Percentiles rank a stretch among this genome's conserved stretches.
phyloP scores from a whole-genome alignment of 2,329 filamentous ascomycete genomes.

The Colletotrichum ledebouriae region DNA sequence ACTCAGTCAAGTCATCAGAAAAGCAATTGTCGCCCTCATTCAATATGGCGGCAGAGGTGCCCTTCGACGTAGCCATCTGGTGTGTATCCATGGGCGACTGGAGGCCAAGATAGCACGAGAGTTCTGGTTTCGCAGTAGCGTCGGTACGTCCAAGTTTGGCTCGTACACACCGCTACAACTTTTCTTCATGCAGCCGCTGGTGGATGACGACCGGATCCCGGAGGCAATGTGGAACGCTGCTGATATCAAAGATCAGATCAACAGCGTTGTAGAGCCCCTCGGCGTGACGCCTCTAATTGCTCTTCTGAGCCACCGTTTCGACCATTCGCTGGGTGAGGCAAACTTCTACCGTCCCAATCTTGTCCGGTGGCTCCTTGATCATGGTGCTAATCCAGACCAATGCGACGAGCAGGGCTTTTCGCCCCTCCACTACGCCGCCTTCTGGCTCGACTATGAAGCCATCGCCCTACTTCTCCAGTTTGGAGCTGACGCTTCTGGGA shows the following conservation, averaged over 20 bases:
- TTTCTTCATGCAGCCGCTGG: slow-evolving; percentile 28
- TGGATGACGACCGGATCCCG: slow-evolving; percentile 24
- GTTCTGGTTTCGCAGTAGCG: background rate
- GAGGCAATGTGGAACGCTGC: slow-evolving; percentile 16
- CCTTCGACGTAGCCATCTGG: background rate
- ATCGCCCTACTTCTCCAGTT: slow-evolving; percentile 15
- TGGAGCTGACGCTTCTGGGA: background rate
- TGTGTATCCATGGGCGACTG: background rate
- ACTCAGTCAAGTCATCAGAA: background rate
- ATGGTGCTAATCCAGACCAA: slow-evolving; percentile 29
- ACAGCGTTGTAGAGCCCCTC: background rate
- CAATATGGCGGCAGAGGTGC: background rate
- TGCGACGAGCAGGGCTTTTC: slow-evolving; percentile 26
- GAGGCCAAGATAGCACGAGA: slow-evolving; percentile 1
- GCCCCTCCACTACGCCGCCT: slow-evolving; percentile 30
- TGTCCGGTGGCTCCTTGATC: slow-evolving; percentile 24
- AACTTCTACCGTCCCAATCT: slow-evolving; percentile 27
- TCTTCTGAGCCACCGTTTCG: slow-evolving; percentile 26
- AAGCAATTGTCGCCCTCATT: background rate
- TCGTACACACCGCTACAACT: slow-evolving; percentile 22
- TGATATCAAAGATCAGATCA: slow-evolving; percentile 11
- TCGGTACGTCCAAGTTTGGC: background rate
- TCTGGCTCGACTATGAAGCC: slow-evolving; percentile 28
- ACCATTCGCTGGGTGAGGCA: slow-evolving; percentile 13
- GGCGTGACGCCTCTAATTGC: slow-evolving; percentile 11